These are phyloP conservation scores for Cryphonectria carpinicola DNA, from an alignment of 2,329 filamentous ascomycete genomes.

Conservation along the genomic window DNA sequence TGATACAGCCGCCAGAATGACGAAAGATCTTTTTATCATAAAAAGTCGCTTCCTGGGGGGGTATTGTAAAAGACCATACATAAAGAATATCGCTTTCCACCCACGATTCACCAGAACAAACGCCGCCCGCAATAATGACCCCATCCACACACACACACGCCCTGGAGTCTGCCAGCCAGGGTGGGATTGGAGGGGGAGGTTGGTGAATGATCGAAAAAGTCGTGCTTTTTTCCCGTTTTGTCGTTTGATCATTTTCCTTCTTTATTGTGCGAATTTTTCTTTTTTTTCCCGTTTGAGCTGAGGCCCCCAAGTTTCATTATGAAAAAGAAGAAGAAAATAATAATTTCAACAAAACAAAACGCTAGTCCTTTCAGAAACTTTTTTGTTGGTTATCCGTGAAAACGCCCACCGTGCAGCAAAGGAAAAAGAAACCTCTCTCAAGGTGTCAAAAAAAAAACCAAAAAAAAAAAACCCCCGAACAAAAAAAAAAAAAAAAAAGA, in stretches of 20 bases:
- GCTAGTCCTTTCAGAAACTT: not conserved
- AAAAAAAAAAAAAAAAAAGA: too few relatives aligned
- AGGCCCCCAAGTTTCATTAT: slow-evolving; percentile 35
- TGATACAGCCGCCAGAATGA: not conserved
- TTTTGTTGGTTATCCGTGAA: slow-evolving; percentile 4
- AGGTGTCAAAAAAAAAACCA: not conserved
- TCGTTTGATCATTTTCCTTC: not conserved
- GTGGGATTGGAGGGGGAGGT: not conserved
- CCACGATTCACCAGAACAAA: slow-evolving; percentile 51
- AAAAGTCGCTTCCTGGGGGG: slow-evolving; percentile 40
- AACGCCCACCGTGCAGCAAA: not conserved
- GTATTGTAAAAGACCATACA: slow-evolving; percentile 42
- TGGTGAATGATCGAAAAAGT: not conserved
- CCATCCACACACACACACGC: not conserved
- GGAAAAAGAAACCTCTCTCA: too few relatives aligned
- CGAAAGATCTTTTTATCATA: not conserved
- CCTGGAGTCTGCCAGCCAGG: slow-evolving; percentile 37
- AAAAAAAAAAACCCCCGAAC: too few relatives aligned
- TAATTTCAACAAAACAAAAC: not conserved
- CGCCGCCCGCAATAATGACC: slow-evolving; percentile 34
- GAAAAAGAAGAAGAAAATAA: too few relatives aligned
- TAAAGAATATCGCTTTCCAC: slow-evolving; percentile 20
- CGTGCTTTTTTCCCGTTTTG: not conserved
- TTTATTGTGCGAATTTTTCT: slow-evolving; percentile 16
- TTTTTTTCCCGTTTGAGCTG: slow-evolving; percentile 34